Percentiles rank a stretch among this genome's conserved stretches.
Evolutionary conservation across 2,329 filamentous ascomycete genomes (phyloP).

Genomic region (Fusarium incarnatum): DNA sequence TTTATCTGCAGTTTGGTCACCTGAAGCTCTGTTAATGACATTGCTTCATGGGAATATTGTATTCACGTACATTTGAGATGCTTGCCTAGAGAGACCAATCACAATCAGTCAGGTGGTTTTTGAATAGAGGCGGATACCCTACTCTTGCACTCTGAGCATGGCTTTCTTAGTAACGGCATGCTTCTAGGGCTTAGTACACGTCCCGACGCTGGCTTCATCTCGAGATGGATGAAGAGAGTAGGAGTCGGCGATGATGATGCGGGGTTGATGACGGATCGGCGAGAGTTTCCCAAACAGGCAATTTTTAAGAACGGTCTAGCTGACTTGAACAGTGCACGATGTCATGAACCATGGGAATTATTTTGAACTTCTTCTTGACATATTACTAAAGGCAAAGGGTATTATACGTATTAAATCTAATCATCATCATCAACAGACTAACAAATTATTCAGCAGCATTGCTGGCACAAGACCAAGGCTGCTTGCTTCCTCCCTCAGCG

Average conservation of each 20-base stretch:
- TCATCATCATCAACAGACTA: neutral
- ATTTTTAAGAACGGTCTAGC: neutral
- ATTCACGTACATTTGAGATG: slow-evolving; percentile 40
- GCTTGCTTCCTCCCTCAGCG: slow-evolving; percentile 44
- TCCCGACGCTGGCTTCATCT: no score
- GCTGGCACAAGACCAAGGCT: slow-evolving; percentile 53
- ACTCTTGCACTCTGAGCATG: slow-evolving; percentile 40
- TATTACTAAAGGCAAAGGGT: slow-evolving; percentile 1
- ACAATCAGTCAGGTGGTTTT: no score
- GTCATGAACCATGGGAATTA: no score
- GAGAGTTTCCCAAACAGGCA: neutral
- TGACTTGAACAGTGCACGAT: no score
- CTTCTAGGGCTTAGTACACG: no score
- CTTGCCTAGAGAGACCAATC: no score
- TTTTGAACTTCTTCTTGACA: no score
- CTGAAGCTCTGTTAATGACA: no score
- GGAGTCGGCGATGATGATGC: slow-evolving; percentile 8
- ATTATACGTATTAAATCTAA: slow-evolving; percentile 3
- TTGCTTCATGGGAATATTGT: no score
- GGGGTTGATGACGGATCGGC: neutral
- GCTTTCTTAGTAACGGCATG: slow-evolving; percentile 33
- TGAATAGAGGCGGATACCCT: no score
- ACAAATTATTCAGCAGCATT: slow-evolving; percentile 35
- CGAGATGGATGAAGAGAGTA: neutral
- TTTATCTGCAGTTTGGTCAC: slow-evolving; percentile 10